Evolutionary conservation across 768 basidiomycete species (phyloP).

Genomic region (Megacollybia marginata): DNA sequence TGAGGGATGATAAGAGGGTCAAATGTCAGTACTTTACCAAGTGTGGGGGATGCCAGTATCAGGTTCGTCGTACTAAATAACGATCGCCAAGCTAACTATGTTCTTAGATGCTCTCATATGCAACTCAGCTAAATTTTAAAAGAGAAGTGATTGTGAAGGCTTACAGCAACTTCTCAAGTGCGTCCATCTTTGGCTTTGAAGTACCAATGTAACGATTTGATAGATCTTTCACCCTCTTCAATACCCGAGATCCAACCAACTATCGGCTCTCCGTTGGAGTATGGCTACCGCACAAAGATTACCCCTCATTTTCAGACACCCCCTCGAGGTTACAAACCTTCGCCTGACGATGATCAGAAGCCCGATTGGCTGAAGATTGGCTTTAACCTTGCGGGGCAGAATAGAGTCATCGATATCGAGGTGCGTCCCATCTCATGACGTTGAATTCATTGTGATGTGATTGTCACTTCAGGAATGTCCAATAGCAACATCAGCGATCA

Average conservation of each 20-base stretch:
- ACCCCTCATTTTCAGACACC: slow-evolving; percentile 93
- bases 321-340: slow-evolving; percentile 19
- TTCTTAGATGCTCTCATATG: slow-evolving; percentile 79
- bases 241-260: slow-evolving; percentile 69
- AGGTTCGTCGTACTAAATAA: slow-evolving; percentile 34
- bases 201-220: slow-evolving; percentile 21
- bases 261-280: slow-evolving; percentile 82
- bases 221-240: slow-evolving; percentile 36
- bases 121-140: slow-evolving; percentile 80
- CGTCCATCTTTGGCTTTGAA: slow-evolving; percentile 8
- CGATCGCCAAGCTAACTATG: not conserved
- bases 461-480: slow-evolving; percentile 32
- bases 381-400: slow-evolving; percentile 74
- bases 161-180: slow-evolving; percentile 68
- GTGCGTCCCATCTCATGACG: slow-evolving; percentile 27
- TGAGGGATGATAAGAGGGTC: slow-evolving; percentile 60
- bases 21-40: slow-evolving; percentile 83
- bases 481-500: slow-evolving; percentile 79
- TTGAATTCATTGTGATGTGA: slow-evolving; percentile 49
- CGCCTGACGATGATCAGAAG: slow-evolving; percentile 17
- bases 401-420: slow-evolving; percentile 85
- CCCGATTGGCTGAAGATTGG: slow-evolving; percentile 81
- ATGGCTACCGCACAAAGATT: slow-evolving; percentile 92
- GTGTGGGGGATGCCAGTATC: slow-evolving; percentile 94
- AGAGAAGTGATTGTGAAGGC: slow-evolving; percentile 81